Conservation (phyloP, 257 asterid genomes). For the Cruciata laevipes region DNA sequence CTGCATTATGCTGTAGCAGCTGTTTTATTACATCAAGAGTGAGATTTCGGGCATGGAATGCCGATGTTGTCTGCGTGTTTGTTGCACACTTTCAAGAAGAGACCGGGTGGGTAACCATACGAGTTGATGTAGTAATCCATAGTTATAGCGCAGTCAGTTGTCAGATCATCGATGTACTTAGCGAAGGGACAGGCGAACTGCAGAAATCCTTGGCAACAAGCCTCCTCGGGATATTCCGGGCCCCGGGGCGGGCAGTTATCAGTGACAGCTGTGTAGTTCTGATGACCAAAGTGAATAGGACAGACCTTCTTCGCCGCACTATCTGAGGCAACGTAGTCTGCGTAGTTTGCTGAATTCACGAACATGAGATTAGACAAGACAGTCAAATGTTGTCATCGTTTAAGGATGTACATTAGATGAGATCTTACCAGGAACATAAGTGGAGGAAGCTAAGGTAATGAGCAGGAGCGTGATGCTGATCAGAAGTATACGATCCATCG, state of each 20-base stretch:
- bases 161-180: conserved; percentile 36
- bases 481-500: conserved; percentile 19
- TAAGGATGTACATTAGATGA: not conserved
- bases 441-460: conserved; percentile 32
- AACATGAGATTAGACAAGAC: not conserved
- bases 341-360: not conserved
- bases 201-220: conserved; percentile 46
- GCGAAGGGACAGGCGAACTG: conserved; percentile 53
- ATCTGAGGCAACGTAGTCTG: too few species aligned
- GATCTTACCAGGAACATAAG: conserved; percentile 49
- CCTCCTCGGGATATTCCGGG: conserved; percentile 39
- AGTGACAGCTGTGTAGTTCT: conserved; percentile 61
- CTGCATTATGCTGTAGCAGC: too few species aligned
- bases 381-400: too few species aligned
- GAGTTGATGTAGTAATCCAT: conserved; percentile 77
- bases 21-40: too few species aligned
- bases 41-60: conserved; percentile 40
- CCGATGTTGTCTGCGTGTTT: conserved; percentile 36
- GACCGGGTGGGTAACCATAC: conserved; percentile 67
- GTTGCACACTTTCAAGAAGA: conserved; percentile 48
- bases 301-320: conserved; percentile 55
- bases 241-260: conserved; percentile 74
- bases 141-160: conserved; percentile 56
- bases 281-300: conserved; percentile 53
- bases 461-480: conserved; percentile 31